phyloP scores from a whole-genome alignment of 2,329 filamentous ascomycete species.

The Hymenoscyphus salicellus region DNA sequence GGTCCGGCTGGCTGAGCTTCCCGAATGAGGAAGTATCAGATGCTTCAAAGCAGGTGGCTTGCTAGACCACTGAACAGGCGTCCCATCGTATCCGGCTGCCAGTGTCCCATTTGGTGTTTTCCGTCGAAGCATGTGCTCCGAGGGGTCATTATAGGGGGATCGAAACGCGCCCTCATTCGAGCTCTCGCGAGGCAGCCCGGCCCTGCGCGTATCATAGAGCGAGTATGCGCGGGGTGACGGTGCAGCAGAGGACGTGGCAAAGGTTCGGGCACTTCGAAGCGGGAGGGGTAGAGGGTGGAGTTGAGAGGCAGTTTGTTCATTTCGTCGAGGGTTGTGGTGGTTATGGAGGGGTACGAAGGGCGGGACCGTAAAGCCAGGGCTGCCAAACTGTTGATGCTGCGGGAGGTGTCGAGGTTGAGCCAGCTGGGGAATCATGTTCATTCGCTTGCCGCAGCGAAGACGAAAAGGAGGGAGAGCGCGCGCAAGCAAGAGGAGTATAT shows the following conservation, averaged over 20 bases:
- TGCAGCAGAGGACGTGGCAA: slow-evolving; percentile 20
- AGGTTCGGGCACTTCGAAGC: slow-evolving; percentile 33
- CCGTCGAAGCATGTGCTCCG: slow-evolving; percentile 79
- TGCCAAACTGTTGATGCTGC: slow-evolving; percentile 26
- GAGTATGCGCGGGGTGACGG: slow-evolving; percentile 30
- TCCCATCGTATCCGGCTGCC: slow-evolving; percentile 86
- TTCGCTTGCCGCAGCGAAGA: slow-evolving; percentile 19
- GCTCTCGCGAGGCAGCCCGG: slow-evolving; percentile 14
- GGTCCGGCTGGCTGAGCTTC: slow-evolving; percentile 14
- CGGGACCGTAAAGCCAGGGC: slow-evolving; percentile 28
- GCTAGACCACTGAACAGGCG: slow-evolving; percentile 67
- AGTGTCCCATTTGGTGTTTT: slow-evolving; percentile 96
- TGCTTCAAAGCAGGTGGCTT: slow-evolving; percentile 80
- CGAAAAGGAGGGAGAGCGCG: not conserved
- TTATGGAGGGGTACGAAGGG: slow-evolving; percentile 26
- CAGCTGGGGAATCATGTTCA: slow-evolving; percentile 49
- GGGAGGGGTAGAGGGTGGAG: slow-evolving; percentile 29
- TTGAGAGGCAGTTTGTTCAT: slow-evolving; percentile 21
- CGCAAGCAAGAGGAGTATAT: slow-evolving; percentile 16
- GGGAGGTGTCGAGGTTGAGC: slow-evolving; percentile 39
- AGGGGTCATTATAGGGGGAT: slow-evolving; percentile 31
- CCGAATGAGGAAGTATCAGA: slow-evolving; percentile 64
- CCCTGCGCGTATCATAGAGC: slow-evolving; percentile 24
- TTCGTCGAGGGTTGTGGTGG: slow-evolving; percentile 20
- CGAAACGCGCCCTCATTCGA: slow-evolving; percentile 19